Evolutionary conservation across 768 basidiomycete genomes (phyloP), one percentile per base, ranked within the genome.

Genomic region (Mycena galericulata): DNA sequence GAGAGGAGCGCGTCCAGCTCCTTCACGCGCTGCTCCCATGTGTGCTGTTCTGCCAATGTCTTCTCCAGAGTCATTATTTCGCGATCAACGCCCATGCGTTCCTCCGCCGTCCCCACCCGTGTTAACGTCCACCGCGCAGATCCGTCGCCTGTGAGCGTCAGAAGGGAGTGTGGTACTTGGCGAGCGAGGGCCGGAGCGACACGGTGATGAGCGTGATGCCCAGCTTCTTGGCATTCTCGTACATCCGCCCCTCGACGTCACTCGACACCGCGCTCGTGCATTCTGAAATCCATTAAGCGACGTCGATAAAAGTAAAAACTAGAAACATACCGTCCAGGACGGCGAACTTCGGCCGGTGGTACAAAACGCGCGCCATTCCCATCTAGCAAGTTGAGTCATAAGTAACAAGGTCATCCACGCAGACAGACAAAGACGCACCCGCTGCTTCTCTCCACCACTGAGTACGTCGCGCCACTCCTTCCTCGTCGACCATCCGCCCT

Each of bases 381-480:
- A 98, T 96, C 89, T 93, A 74, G 7, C 27, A 41, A 12, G 26
- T 43, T 30, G 7, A 17, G 18, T 55, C 74, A 65, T 24, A 61
- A 57, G 14, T 51, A 64, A 15, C n/a, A 18, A 56, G 63, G 12
- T n/a, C 12, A 41, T 34, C 15, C 27, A 57, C 36, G 14, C 24
- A 53, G 40, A 43, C 9, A 41, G 26, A 57, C 36, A 12, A 26
- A 53, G 40, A 43, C 9, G 40, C 67, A 93, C 92, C 75, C 97
- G 80, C 79, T 99, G 97, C 80, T 98, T 98, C 87, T 98, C 97
- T 0, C 97, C 97, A 0, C 97, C 97, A 73, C 95, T 96, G 74
- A 97, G 81, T 49, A 98, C 95, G 80, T 98, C 95, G 70, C 95
- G 88, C 97, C 97, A 99, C 78, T 98, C 97, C 80, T 98, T 98